Evolutionary conservation across 768 basidiomycete genomes (phyloP).

Genomic region (Mycena venus): DNA sequence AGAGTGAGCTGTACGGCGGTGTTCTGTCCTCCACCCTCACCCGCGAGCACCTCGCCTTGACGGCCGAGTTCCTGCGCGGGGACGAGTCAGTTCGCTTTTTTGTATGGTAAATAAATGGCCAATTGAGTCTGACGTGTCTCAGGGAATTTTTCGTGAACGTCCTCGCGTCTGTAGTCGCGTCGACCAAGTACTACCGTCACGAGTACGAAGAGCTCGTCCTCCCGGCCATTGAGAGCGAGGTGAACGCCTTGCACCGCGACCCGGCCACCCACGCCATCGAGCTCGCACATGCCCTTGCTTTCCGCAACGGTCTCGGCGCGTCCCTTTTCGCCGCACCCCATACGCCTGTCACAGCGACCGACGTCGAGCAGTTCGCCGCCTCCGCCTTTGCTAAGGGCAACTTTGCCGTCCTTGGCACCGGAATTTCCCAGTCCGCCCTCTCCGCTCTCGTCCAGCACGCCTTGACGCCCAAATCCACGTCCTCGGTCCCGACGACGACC

Average conservation of each 20-base stretch:
- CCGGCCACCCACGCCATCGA: conserved; percentile 85
- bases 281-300: conserved; percentile 89
- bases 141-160: conserved; percentile 93
- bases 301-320: conserved; percentile 94
- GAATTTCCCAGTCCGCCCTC: conserved; percentile 82
- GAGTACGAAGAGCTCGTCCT: conserved; percentile 83
- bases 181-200: conserved; percentile 84
- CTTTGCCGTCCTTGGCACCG: conserved; percentile 89
- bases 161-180: conserved; percentile 86
- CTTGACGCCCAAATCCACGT: conserved; percentile 61
- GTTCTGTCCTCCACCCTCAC: conserved; percentile 87
- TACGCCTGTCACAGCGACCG: conserved; percentile 69
- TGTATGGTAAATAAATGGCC: background rate
- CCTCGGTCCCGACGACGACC: conserved; percentile 50
- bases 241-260: conserved; percentile 67
- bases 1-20: conserved; percentile 95
- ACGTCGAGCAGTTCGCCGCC: conserved; percentile 81
- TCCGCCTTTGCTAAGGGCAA: conserved; percentile 83
- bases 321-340: conserved; percentile 89
- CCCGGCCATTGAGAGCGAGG: conserved; percentile 79
- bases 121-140: conserved; percentile 20
- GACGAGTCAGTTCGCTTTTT: conserved; percentile 85
- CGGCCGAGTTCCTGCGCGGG: conserved; percentile 94
- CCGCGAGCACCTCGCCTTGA: conserved; percentile 92
- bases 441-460: conserved; percentile 79